Evolutionary conservation across 2,329 filamentous ascomycete genomes (phyloP), one percentile per base, ranked within the genome.

Genomic region (Pseudocercospora vitis): DNA sequence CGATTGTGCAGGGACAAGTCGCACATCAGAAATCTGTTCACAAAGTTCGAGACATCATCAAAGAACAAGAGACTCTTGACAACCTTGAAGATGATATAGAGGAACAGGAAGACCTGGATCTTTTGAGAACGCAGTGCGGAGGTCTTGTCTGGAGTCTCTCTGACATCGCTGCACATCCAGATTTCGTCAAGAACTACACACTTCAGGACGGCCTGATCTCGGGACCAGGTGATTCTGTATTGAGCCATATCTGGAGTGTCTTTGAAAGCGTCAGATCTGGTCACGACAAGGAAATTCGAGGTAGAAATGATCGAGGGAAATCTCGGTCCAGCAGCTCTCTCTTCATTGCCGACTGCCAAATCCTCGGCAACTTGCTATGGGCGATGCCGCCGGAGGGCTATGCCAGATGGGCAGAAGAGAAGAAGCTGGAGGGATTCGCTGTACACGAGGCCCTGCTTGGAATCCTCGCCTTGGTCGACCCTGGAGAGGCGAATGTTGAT

Each of bases 61-160:
- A 56, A 14, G 35, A 26, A 11, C n/a, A 44, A 12, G 23, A 44
- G n/a, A 19, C 12, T 23, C 35, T 11, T 40, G 12, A 12, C 23
- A 14, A 29, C 6, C 6, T 40, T 6, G 7, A 14, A 19, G 35
- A 16, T 21, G 35, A 16, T 19, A 19, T 18, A 7, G 21, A 44
- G 9, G 51, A 63, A 31, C 52, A 63, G 11, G 40, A 45, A 24
- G 24, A 45, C 8, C 11, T 26, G 7, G 21, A 26, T n/a, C 23
- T 45, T 12, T 18, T 29, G 23, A 45, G 29, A 7, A 16, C 23
- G 3, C 40, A 45, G 23, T 57, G 62, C n/a, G 59, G 60, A 7
- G 65, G 60, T 55, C 28, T 68, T 21, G 60, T 62, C 0, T 68
- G 67, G 66, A 57, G 57, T 51, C 52, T 69, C 8, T 68, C 65